Evolutionary conservation across 306 rosid genomes (phyloP).

Genomic region (Argentina anserina): DNA sequence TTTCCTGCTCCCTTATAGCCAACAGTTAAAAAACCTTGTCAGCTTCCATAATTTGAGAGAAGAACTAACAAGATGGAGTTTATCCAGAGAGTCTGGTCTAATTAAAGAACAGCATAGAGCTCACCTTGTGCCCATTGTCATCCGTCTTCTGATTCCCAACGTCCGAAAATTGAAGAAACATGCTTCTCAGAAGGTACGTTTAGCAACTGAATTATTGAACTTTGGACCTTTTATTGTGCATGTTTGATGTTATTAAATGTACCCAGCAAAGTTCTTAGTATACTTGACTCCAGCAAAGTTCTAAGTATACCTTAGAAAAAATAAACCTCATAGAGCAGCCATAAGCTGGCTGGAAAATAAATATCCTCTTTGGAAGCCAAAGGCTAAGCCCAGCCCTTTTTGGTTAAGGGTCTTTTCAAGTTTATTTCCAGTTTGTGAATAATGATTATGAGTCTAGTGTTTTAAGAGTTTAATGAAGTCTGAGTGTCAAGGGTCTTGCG

Average conservation of each 20-base stretch:
- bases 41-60: conserved; percentile 60
- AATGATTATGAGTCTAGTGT: no score
- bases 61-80: conserved; percentile 85
- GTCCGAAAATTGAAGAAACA: conserved; percentile 78
- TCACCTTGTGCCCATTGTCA: conserved; percentile 66
- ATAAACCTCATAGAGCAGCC: neutral
- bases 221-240: neutral
- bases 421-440: no score
- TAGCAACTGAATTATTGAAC: neutral
- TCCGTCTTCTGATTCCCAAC: conserved; percentile 81
- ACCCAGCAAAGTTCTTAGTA: no score
- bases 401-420: neutral
- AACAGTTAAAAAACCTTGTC: conserved; percentile 68
- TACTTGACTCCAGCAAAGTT: no score
- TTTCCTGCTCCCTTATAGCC: conserved; percentile 54
- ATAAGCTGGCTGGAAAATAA: neutral
- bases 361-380: neutral
- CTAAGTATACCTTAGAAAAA: no score
- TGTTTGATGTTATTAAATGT: no score
- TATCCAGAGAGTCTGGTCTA: conserved; percentile 59
- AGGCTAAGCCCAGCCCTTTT: neutral
- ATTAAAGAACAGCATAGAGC: conserved; percentile 68
- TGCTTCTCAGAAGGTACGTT: conserved; percentile 77
- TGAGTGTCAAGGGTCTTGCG: no score
- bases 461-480: no score